Percentiles rank a stretch among this genome's conserved stretches.
Evolutionary conservation across 2,329 filamentous ascomycete genomes (phyloP).

Genomic region (Nigrospora sphaerica): DNA sequence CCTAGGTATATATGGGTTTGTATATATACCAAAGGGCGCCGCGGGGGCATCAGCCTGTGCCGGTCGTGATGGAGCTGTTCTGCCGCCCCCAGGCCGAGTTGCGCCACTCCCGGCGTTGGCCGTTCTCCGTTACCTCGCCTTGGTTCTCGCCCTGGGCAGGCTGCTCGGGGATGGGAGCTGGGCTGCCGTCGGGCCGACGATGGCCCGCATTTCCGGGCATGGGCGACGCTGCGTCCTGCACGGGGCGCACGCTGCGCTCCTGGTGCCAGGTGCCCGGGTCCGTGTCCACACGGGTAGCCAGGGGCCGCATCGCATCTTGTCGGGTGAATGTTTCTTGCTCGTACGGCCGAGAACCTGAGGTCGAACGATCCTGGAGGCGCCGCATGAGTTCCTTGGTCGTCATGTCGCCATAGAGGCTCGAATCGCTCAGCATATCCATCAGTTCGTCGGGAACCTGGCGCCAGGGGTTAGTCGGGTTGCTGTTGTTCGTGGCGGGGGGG

Average conservation of each 20-base stretch:
- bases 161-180: conserved; percentile 36
- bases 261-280: conserved; percentile 79
- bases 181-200: conserved; percentile 36
- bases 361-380: conserved; percentile 73
- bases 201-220: conserved; percentile 35
- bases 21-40: conserved; percentile 1
- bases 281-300: conserved; percentile 67
- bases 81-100: conserved; percentile 49
- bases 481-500: neutral
- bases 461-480: neutral
- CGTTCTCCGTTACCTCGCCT: conserved; percentile 30
- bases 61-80: conserved; percentile 40
- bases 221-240: conserved; percentile 51
- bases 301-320: conserved; percentile 50
- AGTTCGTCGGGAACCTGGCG: conserved; percentile 85
- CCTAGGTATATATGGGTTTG: neutral
- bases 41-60: conserved; percentile 26
- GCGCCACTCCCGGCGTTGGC: conserved; percentile 47
- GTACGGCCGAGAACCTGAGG: conserved; percentile 48
- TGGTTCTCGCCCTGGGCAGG: conserved; percentile 37
- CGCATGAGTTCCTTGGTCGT: conserved; percentile 97
- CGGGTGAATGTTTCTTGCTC: conserved; percentile 51
- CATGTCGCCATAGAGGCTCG: conserved; percentile 77
- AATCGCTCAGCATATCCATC: conserved; percentile 77
- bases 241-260: conserved; percentile 75